Conservation (phyloP, 495 filamentous ascomycete species). For the Chaetomium fimeti region DNA sequence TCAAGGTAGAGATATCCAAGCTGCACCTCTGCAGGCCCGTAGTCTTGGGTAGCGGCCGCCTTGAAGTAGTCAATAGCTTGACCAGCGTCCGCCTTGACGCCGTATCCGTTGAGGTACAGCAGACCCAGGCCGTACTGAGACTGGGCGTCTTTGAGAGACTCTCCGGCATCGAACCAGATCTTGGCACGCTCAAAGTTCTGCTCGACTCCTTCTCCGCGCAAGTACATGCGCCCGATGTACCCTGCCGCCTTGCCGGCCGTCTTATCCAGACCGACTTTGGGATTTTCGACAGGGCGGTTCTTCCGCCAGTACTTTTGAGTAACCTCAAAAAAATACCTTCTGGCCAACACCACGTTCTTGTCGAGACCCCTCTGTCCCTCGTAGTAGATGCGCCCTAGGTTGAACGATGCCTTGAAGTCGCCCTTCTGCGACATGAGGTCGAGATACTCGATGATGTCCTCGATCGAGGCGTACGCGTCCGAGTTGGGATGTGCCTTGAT, state of each 20-base stretch:
- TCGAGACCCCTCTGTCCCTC: conserved; percentile 77
- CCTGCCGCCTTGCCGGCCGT: conserved; percentile 86
- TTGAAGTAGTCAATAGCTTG: conserved; percentile 80
- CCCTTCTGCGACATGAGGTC: conserved; percentile 93
- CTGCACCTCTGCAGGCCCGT: conserved; percentile 75
- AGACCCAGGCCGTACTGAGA: conserved; percentile 84
- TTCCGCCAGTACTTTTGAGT: conserved; percentile 86
- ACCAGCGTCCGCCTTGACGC: conserved; percentile 67
- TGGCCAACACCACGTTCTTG: conserved; percentile 69
- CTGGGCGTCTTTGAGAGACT: conserved; percentile 74
- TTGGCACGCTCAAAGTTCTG: conserved; percentile 73
- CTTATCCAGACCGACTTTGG: conserved; percentile 65
- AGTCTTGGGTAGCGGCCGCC: conserved; percentile 79
- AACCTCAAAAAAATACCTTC: conserved; percentile 78
- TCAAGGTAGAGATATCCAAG: conserved; percentile 86
- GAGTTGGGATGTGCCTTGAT: conserved; percentile 65
- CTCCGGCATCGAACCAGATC: conserved; percentile 84
- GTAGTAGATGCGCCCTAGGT: conserved; percentile 83
- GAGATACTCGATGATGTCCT: conserved; percentile 92
- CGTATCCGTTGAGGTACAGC: conserved; percentile 84
- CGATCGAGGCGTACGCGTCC: conserved; percentile 76
- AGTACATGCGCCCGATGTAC: conserved; percentile 87
- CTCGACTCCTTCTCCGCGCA: conserved; percentile 85
- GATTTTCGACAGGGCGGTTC: conserved; percentile 43
- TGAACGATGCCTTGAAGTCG: conserved; percentile 88